These are phyloP conservation scores for Penicillium bialowiezense DNA, from an alignment of 495 filamentous ascomycete species.

Conservation along the genomic window DNA sequence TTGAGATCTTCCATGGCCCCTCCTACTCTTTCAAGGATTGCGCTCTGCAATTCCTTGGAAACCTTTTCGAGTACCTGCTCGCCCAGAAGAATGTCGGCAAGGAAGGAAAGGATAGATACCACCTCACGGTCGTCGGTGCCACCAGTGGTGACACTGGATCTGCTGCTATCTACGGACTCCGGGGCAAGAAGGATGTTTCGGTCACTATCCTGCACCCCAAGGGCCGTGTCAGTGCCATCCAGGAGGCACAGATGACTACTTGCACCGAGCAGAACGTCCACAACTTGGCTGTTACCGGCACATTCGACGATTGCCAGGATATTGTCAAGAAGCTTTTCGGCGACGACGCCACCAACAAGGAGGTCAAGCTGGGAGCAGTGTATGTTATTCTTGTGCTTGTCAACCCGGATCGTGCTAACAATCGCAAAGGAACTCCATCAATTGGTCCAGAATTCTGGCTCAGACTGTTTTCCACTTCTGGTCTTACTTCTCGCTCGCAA, in stretches of 20 bases:
- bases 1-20: constrained; percentile 97
- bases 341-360: constrained; percentile 62
- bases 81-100: constrained; percentile 76
- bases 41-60: constrained; percentile 86
- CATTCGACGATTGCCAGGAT: constrained; percentile 97
- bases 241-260: constrained; percentile 95
- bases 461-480: constrained; percentile 89
- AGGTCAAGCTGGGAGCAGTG: constrained; percentile 59
- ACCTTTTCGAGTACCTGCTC: constrained; percentile 95
- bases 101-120: constrained; percentile 68
- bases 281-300: constrained; percentile 79
- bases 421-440: constrained; percentile 54
- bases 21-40: constrained; percentile 91
- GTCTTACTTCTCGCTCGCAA: constrained; percentile 74
- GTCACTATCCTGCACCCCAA: constrained; percentile 88
- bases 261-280: constrained; percentile 82
- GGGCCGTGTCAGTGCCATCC: constrained; percentile 78
- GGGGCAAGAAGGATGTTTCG: constrained; percentile 94
- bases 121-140: constrained; percentile 86
- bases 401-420: constrained; percentile 53
- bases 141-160: constrained; percentile 94
- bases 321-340: constrained; percentile 89
- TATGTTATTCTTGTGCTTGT: constrained; percentile 15
- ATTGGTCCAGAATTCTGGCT: constrained; percentile 85
- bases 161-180: constrained; percentile 92